A percentile compares a stretch with the other conserved stretches of the same genome.
These are phyloP conservation scores for Candida ulmi DNA, from an alignment of 805 yeast genomes.

Conservation along the genomic window DNA sequence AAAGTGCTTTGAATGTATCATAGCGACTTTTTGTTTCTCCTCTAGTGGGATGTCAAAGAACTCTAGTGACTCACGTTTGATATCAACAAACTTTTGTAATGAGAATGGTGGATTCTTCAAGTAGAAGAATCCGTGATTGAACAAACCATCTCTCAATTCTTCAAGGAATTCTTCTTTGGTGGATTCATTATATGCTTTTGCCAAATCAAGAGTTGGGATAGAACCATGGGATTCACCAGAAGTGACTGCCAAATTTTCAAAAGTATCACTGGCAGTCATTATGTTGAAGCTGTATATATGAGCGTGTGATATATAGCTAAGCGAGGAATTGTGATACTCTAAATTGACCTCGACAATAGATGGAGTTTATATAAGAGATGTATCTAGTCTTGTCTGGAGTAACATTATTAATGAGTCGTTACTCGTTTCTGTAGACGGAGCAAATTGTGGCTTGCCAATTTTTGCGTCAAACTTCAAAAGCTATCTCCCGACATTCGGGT, in stretches of 20 bases:
- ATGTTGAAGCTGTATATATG: no score
- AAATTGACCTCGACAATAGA: no score
- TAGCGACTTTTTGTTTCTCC: conserved; percentile 32
- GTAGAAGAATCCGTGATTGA: conserved; percentile 41
- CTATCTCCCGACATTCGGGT: no score
- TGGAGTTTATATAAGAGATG: no score
- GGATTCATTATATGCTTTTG: conserved; percentile 33
- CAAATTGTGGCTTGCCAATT: no score
- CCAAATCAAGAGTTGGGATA: conserved; percentile 41
- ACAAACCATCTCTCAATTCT: conserved; percentile 46
- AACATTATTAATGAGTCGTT: no score
- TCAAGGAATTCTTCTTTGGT: conserved; percentile 40
- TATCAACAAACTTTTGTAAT: conserved; percentile 17
- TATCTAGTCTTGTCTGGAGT: no score
- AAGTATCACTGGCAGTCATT: neutral
- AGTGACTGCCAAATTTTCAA: neutral
- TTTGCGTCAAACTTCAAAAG: no score
- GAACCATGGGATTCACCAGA: neutral
- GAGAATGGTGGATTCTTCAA: conserved; percentile 39
- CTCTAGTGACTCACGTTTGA: conserved; percentile 25
- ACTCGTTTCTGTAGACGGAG: no score
- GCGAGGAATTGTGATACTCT: no score
- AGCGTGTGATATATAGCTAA: no score
- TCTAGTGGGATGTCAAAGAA: conserved; percentile 37
- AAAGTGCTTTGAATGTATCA: conserved; percentile 40